Evolutionary conservation across 2,329 filamentous ascomycete species (phyloP).

Genomic region (Verticillium zaregamsianum): DNA sequence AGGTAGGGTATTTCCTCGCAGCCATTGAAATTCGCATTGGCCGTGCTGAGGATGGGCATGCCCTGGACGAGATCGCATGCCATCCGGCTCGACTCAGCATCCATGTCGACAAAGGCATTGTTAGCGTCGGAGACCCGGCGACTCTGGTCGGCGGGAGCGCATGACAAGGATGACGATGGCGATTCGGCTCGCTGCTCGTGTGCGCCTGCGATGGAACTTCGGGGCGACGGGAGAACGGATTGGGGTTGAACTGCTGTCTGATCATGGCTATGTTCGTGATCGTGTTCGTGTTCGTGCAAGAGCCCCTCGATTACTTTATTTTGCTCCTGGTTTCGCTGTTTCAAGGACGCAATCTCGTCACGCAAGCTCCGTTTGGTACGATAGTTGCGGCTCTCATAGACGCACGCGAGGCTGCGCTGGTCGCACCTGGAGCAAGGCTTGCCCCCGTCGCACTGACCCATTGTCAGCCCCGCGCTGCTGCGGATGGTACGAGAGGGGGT

Average conservation of each 20-base stretch:
- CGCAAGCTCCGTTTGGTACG: conserved; percentile 1
- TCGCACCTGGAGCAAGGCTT: conserved; percentile 2
- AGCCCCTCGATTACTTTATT: neutral
- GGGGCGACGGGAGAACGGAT: neutral
- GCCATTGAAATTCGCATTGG: no score
- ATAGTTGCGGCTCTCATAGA: neutral
- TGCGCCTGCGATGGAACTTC: neutral
- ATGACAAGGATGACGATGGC: neutral
- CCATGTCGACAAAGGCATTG: neutral
- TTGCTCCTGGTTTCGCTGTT: neutral
- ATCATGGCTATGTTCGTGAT: neutral
- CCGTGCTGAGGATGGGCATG: neutral
- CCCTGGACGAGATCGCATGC: neutral
- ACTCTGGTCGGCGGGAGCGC: neutral
- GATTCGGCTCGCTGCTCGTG: neutral
- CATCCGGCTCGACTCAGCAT: neutral
- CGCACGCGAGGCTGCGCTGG: neutral
- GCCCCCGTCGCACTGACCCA: conserved; percentile 1
- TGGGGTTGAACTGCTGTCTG: neutral
- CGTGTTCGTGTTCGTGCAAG: neutral
- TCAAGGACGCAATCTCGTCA: neutral
- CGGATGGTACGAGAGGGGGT: no score
- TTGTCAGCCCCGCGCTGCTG: neutral
- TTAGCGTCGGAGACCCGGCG: neutral
- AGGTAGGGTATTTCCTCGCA: neutral